Evolutionary conservation across 192 early-diverging fungal genomes (phyloP), one percentile per base, ranked within the genome.

Genomic region (Gaertneriomyces semiglobifer): DNA sequence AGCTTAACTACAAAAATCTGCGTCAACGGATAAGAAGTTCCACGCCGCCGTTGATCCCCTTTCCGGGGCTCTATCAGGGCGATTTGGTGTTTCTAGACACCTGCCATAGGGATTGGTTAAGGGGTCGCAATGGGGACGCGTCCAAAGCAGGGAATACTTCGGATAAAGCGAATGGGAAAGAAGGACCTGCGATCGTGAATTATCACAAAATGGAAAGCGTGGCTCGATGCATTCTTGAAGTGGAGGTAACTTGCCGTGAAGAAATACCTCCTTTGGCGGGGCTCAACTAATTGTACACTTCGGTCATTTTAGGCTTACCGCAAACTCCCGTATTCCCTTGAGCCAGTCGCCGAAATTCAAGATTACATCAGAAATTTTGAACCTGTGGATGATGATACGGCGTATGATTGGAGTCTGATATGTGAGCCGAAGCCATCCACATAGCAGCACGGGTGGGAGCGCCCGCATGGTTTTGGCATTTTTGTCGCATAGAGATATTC

Each of bases 11-110:
- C 72, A 86, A 86, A 59, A 71, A 64, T 39, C 42, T 86, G 74
- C 64, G 84, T 9, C 73, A 77, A 14, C 70, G 72, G 51, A 68
- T 86, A 5, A 79, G 78, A 41, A 74, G 71, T 1, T 73, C 76
- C 1, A 77, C 83, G 19, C 81, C 81, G 6, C 84, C 84, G 4
- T 59, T 84, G 33, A 83, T 86, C 51, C 84, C 84, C 10, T 86
- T 86, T 64, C 84, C 84, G 5, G 84, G 81, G 48, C 58, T 86
- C 4, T 81, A 80, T 63, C 81, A 86, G 63, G 72, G 79, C n/a
- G 84, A 86, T 68, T 69, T 86, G 57, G 79, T 84, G 12, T 85
- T 79, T 57, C 51, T 85, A 14, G 80, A 81, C 48, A 76, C 77
- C 4, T 81, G 78, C 62, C 69, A 75, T 54, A 84, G 81, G 65